phyloP scores from a whole-genome alignment of 371 early-diverging fungal genomes.

The Lichtheimia hyalospora region DNA sequence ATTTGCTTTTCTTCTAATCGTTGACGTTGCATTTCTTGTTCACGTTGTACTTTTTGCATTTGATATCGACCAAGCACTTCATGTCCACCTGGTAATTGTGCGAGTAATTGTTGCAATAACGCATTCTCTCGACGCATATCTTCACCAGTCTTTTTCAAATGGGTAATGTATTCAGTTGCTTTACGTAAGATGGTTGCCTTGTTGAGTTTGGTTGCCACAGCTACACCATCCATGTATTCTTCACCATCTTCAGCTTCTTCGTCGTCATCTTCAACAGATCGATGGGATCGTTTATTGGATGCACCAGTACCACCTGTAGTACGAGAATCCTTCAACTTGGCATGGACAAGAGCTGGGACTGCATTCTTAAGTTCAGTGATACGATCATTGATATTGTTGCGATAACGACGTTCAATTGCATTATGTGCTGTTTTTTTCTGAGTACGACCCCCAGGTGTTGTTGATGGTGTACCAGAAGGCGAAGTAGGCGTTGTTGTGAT shows the following conservation, averaged over 20 bases:
- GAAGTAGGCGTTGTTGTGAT: constrained; percentile 4
- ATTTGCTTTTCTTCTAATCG: constrained; percentile 28
- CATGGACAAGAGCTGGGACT: constrained; percentile 80
- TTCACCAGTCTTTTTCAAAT: constrained; percentile 67
- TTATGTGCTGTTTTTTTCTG: constrained; percentile 91
- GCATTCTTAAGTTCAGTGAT: constrained; percentile 83
- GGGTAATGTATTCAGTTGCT: constrained; percentile 86
- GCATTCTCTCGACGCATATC: constrained; percentile 55
- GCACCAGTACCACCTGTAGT: not conserved
- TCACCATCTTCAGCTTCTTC: constrained; percentile 62
- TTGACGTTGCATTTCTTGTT: constrained; percentile 32
- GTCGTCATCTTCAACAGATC: constrained; percentile 47
- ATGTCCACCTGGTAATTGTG: constrained; percentile 56
- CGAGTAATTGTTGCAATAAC: constrained; percentile 47
- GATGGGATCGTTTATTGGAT: constrained; percentile 32
- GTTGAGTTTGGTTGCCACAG: constrained; percentile 79
- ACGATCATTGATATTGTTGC: constrained; percentile 93
- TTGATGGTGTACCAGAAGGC: not conserved
- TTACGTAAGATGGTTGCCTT: constrained; percentile 89
- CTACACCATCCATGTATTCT: constrained; percentile 67
- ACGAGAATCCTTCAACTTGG: constrained; percentile 49
- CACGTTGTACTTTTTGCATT: constrained; percentile 35
- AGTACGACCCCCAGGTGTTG: constrained; percentile 20
- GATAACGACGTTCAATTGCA: constrained; percentile 89
- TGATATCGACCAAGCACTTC: constrained; percentile 41